Evolutionary conservation across 1,284 basidiomycete genomes (phyloP).

Genomic region (Mycosarcoma mackinlayi): DNA sequence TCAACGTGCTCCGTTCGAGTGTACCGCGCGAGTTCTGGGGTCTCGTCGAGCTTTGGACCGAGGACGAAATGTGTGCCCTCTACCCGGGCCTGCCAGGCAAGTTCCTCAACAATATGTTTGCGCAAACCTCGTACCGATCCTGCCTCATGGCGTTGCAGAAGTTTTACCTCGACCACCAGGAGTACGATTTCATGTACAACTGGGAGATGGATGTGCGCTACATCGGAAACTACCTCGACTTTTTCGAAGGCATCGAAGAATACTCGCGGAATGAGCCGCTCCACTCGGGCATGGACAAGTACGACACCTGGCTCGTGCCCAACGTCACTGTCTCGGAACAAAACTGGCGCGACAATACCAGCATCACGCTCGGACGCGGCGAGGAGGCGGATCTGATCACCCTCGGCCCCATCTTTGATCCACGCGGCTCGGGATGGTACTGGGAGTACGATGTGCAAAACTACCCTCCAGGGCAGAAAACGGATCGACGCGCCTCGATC

Average conservation of each 20-base stretch:
- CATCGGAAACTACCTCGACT: slow-evolving; percentile 68
- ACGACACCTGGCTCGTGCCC: slow-evolving; percentile 66
- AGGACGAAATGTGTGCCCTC: slow-evolving; percentile 67
- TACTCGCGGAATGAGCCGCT: slow-evolving; percentile 65
- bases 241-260: slow-evolving; percentile 66
- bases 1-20: slow-evolving; percentile 63
- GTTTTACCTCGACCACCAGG: slow-evolving; percentile 68
- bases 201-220: slow-evolving; percentile 69
- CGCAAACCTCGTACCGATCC: slow-evolving; percentile 67
- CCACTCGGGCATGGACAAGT: slow-evolving; percentile 67
- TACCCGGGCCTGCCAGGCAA: slow-evolving; percentile 66
- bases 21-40: slow-evolving; percentile 68
- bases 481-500: slow-evolving; percentile 66
- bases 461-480: slow-evolving; percentile 63
- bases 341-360: slow-evolving; percentile 61
- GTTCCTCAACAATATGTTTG: slow-evolving; percentile 68
- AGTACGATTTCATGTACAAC: slow-evolving; percentile 68
- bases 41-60: slow-evolving; percentile 67
- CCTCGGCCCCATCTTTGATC: slow-evolving; percentile 67
- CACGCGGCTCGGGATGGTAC: slow-evolving; percentile 67
- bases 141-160: slow-evolving; percentile 68
- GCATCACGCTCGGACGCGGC: slow-evolving; percentile 52
- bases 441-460: slow-evolving; percentile 69
- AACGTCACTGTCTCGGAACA: slow-evolving; percentile 63
- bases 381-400: slow-evolving; percentile 68